These are phyloP conservation scores for Nicotiana otophora DNA, from an alignment of 257 asterid genomes.

Conservation along the genomic window DNA sequence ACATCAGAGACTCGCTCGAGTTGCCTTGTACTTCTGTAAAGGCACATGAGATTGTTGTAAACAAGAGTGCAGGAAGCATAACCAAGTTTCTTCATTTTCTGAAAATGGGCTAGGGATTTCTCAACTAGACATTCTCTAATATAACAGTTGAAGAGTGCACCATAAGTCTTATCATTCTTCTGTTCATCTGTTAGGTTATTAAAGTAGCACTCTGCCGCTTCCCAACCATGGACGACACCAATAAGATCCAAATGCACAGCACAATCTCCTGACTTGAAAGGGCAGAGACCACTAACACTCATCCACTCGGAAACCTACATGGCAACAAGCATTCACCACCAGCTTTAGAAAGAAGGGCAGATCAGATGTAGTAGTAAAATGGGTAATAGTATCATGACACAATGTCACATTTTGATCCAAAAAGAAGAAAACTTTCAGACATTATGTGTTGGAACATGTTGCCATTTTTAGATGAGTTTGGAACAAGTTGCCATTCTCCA, in stretches of 20 bases:
- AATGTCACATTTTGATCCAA: background rate
- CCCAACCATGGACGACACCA: constrained; percentile 45
- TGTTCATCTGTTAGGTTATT: constrained; percentile 21
- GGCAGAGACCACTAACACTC: constrained; percentile 17
- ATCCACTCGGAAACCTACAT: constrained; percentile 56
- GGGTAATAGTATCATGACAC: background rate
- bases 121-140: constrained; percentile 35
- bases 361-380: background rate
- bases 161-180: constrained; percentile 47
- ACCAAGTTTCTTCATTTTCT: constrained; percentile 44
- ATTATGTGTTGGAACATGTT: background rate
- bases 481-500: background rate
- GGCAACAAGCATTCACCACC: constrained; percentile 10
- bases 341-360: constrained; percentile 14
- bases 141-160: constrained; percentile 55
- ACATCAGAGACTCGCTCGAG: constrained; percentile 41
- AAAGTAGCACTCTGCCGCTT: constrained; percentile 50
- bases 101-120: constrained; percentile 44
- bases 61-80: constrained; percentile 38
- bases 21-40: constrained; percentile 39
- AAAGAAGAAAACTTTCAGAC: background rate
- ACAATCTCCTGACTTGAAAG: constrained; percentile 37
- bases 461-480: background rate
- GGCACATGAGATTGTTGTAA: constrained; percentile 59
- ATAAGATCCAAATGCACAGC: constrained; percentile 67